phyloP scores from a whole-genome alignment of 73 alveolate species.

The Stentor roeselii region DNA sequence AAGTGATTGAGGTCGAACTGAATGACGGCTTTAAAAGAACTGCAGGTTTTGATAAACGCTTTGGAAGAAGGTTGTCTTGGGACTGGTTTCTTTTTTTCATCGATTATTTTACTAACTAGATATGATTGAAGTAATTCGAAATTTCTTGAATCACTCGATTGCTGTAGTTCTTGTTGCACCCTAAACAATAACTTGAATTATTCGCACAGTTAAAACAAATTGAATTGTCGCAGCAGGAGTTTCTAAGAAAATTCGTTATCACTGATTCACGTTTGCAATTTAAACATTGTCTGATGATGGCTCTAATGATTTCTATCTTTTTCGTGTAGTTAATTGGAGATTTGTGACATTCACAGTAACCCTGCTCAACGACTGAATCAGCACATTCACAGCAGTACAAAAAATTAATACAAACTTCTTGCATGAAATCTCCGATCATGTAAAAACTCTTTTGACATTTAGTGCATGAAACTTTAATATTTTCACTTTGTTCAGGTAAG shows the following conservation, averaged over 20 bases:
- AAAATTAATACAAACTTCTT: background rate
- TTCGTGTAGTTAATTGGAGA: too few relatives aligned
- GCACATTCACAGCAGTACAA: background rate
- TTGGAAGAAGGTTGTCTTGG: too few relatives aligned
- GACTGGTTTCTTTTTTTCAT: too few relatives aligned
- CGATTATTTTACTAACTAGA: too few relatives aligned
- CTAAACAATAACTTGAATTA: background rate
- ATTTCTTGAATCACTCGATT: background rate
- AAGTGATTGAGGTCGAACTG: conserved; percentile 10
- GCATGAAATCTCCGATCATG: background rate
- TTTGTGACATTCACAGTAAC: background rate
- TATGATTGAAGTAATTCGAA: background rate
- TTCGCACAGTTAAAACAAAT: background rate
- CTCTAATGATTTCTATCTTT: background rate
- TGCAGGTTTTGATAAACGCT: background rate
- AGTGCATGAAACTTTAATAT: background rate
- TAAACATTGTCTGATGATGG: background rate
- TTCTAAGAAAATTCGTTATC: background rate
- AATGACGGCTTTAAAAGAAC: background rate
- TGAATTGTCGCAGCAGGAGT: background rate
- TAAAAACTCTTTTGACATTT: background rate
- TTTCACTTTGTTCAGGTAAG: too few relatives aligned
- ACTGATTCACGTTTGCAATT: background rate
- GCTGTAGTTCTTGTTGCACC: background rate
- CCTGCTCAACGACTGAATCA: background rate